Evolutionary conservation across 2,329 filamentous ascomycete genomes (phyloP), one percentile per base, ranked within the genome.

Genomic region (Alternaria sp.): DNA sequence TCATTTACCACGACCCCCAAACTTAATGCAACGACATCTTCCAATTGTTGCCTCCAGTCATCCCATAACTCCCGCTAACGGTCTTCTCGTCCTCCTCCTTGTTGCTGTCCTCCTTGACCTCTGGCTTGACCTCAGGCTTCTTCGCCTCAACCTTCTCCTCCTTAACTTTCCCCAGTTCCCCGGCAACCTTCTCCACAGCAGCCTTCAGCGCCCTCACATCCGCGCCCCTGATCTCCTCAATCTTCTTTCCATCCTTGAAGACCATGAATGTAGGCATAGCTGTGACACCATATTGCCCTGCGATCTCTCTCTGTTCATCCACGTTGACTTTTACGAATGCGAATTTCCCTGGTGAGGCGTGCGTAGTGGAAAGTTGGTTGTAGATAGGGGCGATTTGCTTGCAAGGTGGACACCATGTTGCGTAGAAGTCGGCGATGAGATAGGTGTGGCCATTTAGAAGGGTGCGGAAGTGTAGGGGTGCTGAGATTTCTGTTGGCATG

Each of bases 361-460:
- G 82, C n/a, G 81, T 73, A 19, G 81, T 79, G 67, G 84, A 84
- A 66, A 87, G 81, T 68, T 85, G 81, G 53, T 82, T 81, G 75
- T 86, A 83, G 65, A 84, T 77, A 52, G 85, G 86, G 0, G 82
- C 81, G 60, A 88, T 85, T 59, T 82, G 79, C 72, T 85, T 85
- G 81, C 86, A 88, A 15, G 85, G 86, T 3, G 85, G 85, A 71
- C 86, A 87, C 85, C 86, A 88, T 66, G 82, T 83, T 13, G 84
- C 84, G 73, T 83, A 84, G 79, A 85, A 85, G 73, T 86, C 84
- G 67, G 83, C 80, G 54, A 86, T 79, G 62, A 85, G 77, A 65
- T 77, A 79, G n/a, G 73, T 77, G 63, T 78, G 73, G 0, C 66
- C 65, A n/a, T 65, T 71, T 15, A 80, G 68, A 17, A 81, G 71